Percentiles rank a stretch among this genome's conserved stretches.
These are phyloP conservation scores for Hericium rajendrae DNA, from an alignment of 768 basidiomycete genomes.

Conservation along the genomic window DNA sequence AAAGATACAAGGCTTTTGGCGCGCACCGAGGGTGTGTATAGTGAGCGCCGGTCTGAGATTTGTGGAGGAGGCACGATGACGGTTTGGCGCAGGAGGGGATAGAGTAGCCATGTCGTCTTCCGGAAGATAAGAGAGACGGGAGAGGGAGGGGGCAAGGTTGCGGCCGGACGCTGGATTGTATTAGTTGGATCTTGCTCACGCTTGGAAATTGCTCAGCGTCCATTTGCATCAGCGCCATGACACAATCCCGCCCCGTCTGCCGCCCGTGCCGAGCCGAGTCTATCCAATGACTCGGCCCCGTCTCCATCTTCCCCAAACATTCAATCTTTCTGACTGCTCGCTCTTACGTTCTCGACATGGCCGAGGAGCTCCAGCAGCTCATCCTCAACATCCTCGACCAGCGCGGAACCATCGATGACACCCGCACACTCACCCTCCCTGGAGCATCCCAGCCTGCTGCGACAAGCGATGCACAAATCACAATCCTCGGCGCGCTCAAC, in stretches of 20 bases:
- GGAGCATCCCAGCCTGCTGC: conserved; percentile 47
- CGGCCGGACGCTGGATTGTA: background rate
- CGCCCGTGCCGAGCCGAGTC: background rate
- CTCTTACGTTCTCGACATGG: conserved; percentile 35
- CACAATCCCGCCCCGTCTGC: background rate
- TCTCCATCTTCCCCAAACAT: background rate
- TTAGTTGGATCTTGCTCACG: background rate
- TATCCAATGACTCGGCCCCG: background rate
- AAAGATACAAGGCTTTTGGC: conserved; percentile 21
- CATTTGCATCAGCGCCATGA: background rate
- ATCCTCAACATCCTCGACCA: conserved; percentile 64
- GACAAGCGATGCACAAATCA: conserved; percentile 71
- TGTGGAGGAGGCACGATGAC: conserved; percentile 51
- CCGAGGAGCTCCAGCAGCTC: conserved; percentile 73
- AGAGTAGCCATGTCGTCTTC: conserved; percentile 17
- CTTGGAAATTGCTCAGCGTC: background rate
- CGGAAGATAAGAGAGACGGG: background rate
- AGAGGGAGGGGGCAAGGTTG: background rate
- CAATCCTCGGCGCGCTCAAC: conserved; percentile 84
- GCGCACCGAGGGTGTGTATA: conserved; percentile 41
- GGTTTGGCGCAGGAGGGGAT: conserved; percentile 31
- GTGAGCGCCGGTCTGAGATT: conserved; percentile 44
- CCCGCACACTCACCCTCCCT: conserved; percentile 57
- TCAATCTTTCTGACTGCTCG: background rate
- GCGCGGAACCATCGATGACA: conserved; percentile 50